Base-by-base conservation (phyloP, 2,329 filamentous ascomycete species). In the Dothistroma pini region DNA sequence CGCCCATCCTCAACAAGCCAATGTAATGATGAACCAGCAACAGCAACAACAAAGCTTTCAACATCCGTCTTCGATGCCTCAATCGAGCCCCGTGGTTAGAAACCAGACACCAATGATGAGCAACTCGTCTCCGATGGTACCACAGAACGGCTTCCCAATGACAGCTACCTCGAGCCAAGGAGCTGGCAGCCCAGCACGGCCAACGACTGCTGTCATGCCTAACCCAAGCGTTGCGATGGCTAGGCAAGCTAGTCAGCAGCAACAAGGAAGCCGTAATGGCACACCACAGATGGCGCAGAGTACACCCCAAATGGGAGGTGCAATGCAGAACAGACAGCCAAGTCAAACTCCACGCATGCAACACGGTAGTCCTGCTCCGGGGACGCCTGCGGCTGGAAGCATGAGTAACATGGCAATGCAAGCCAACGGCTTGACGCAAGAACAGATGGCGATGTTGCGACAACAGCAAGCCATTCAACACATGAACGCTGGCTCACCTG, bases 111-210 rank as follows among this genome's bases (percentile, higher is more conserved):
- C 79, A 14, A 75, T 77, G 9, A 77, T 80, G 74, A 74, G 75
- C 38, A 71, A 72, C 55, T 75, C 78, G n/a, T 78, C 77, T 10
- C 80, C 79, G 1, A 76, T 77, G 62, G 71, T 78, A 57, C 63
- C 61, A 19, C 69, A 73, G 65, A 77, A 75, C 44, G 76, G 79
- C 25, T 79, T 80, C 44, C 75, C 78, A 4, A 81, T 81, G 79
- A 73, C 87, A 63, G 81, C 82, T 38, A 86, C 85, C 54, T 89
- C 88, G 1, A 87, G 82, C 67, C 87, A 89, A 80, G 86, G 86
- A 21, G 85, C 80, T 56, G 76, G 75, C 21, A 90, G 87, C 69
- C 88, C 88, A 29, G 79, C 86, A 19, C 80, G 88, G 50, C 86
- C 88, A 16, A 78, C 86, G 0, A 90, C 88, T 16, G 86, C 86